Conservation (phyloP, 2,329 filamentous ascomycete species). For the Fusarium paranaense region DNA sequence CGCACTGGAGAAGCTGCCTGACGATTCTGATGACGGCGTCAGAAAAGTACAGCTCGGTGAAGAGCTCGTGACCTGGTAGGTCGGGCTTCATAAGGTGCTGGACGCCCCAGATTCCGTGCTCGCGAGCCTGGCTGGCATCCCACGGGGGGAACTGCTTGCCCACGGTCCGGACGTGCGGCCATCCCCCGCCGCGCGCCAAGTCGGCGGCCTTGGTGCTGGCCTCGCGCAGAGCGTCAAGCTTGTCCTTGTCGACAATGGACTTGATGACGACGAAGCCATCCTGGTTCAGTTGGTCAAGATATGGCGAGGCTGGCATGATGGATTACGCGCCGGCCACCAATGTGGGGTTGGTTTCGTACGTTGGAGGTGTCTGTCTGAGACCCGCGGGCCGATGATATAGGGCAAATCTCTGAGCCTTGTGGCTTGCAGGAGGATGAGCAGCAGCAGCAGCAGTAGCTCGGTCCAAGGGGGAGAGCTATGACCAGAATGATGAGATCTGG, state of each 20-base stretch:
- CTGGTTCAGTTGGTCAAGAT: conserved; percentile 65
- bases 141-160: conserved; percentile 94
- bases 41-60: conserved; percentile 79
- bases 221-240: conserved; percentile 69
- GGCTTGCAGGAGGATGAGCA: conserved; percentile 6
- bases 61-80: conserved; percentile 70
- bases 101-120: conserved; percentile 85
- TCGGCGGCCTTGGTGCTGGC: conserved; percentile 69
- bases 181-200: conserved; percentile 75
- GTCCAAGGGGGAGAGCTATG: conserved; percentile 21
- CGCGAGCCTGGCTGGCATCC: conserved; percentile 66
- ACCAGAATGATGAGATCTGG: conserved; percentile 13
- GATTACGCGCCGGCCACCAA: conserved; percentile 12
- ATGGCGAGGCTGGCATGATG: conserved; percentile 36
- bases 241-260: conserved; percentile 66
- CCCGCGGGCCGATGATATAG: conserved; percentile 26
- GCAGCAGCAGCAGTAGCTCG: conserved; percentile 6
- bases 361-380: background rate
- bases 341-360: conserved; percentile 11
- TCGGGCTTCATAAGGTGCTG: conserved; percentile 85
- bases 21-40: conserved; percentile 71
- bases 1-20: conserved; percentile 69
- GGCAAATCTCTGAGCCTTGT: conserved; percentile 14
- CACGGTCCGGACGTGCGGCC: conserved; percentile 85
- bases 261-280: conserved; percentile 84